Evolutionary conservation across 805 yeast genomes (phyloP), one percentile per base, ranked within the genome.

Genomic region (Cyberlindnera mississippiensis): DNA sequence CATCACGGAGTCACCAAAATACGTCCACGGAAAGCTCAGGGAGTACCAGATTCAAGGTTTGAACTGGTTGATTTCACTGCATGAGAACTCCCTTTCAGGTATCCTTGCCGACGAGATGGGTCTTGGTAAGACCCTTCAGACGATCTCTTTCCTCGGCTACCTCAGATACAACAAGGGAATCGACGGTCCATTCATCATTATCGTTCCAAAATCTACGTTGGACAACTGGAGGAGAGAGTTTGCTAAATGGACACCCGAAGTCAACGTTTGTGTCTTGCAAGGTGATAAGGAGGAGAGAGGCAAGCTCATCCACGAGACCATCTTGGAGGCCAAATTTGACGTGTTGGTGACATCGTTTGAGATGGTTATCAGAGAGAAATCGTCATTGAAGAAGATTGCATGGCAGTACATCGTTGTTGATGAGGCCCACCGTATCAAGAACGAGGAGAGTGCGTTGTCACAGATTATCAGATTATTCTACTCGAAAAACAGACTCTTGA

Each of bases 41-140:
- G 96, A 88, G 57, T 91, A 93, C 60, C 99, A 91, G 66, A 71
- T 91, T 24, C 96, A 89, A 59, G 99, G 99, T 38, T 73, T 91
- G 38, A 93, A 93, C 64, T 91, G 99, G 99, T 72, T 91, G 57
- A 82, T 91, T 15, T 80, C 95, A 1, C 65, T 91, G 28, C 86
- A 89, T 60, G 96, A 90, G 52, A 88, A 91, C 62, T 76, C 84
- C 53, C 72, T 91, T 33, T 84, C 95, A 9, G 99, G 99, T 16
- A 93, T 91, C 35, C 67, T 91, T 37, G 99, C 99, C 11, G 99
- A 91, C 65, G 99, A 91, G 62, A 91, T 93, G 99, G 99, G 99
- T 3, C 72, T 91, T 31, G 99, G 99, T 42, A 91, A 91, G 63
- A 91, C 99, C 5, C 68, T 93, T 42, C 99, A 91, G 64, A 91